Conservation (phyloP, 2,329 filamentous ascomycete species). For the Rutstroemia sp. region DNA sequence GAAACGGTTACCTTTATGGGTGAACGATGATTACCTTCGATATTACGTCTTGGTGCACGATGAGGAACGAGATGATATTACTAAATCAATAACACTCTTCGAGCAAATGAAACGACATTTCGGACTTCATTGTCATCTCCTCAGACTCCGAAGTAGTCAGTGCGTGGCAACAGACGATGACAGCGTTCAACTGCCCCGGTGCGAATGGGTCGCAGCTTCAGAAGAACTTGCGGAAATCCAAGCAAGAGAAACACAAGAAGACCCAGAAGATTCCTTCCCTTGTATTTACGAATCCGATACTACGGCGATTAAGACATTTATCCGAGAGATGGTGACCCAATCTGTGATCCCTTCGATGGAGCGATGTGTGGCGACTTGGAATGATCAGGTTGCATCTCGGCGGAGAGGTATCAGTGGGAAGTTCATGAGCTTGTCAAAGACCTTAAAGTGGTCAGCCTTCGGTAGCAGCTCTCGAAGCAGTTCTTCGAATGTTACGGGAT, state of each 20-base stretch:
- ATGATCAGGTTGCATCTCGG: constrained; percentile 90
- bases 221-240: constrained; percentile 76
- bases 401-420: constrained; percentile 82
- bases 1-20: constrained; percentile 70
- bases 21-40: constrained; percentile 83
- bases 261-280: constrained; percentile 62
- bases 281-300: constrained; percentile 91
- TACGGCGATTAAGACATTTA: constrained; percentile 78
- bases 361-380: constrained; percentile 83
- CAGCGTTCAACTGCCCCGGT: constrained; percentile 70
- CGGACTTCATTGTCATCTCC: constrained; percentile 86
- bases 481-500: constrained; percentile 34
- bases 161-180: constrained; percentile 89
- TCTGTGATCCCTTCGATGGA: constrained; percentile 97
- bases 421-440: constrained; percentile 87
- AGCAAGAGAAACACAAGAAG: constrained; percentile 59
- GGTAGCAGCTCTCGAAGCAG: constrained; percentile 43
- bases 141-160: constrained; percentile 76
- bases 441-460: constrained; percentile 69
- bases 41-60: constrained; percentile 97
- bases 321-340: constrained; percentile 91
- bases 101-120: constrained; percentile 99
- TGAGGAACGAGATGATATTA: constrained; percentile 90
- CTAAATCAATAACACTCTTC: constrained; percentile 80
- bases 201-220: constrained; percentile 80